A percentile compares a stretch with the other conserved stretches of the same genome.
Conservation (phyloP, 768 basidiomycete species). For the Lentinula sp. region DNA sequence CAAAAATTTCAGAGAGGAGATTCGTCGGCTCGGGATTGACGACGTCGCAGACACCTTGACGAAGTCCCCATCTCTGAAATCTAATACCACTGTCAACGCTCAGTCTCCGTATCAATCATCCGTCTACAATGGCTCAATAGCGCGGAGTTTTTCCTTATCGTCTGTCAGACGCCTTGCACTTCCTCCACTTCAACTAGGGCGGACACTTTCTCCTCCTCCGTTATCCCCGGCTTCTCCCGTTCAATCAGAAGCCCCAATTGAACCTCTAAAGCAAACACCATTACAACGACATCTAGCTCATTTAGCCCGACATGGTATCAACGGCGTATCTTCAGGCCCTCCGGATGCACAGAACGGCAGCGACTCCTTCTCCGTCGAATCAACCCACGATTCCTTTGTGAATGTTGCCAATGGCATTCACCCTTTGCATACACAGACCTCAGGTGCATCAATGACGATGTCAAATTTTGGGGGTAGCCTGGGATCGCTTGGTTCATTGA, state of each 20-base stretch:
- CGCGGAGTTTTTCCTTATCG: constrained; percentile 39
- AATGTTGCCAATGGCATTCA: constrained; percentile 70
- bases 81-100: constrained; percentile 21
- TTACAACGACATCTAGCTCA: constrained; percentile 78
- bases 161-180: constrained; percentile 40
- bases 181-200: constrained; percentile 49
- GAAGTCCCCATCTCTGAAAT: constrained; percentile 30
- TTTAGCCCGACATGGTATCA: constrained; percentile 77
- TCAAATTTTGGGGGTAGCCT: constrained; percentile 61
- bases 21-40: constrained; percentile 60
- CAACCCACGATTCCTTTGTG: constrained; percentile 70
- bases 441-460: constrained; percentile 54
- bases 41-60: constrained; percentile 44
- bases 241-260: constrained; percentile 12
- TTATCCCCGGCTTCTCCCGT: constrained; percentile 32
- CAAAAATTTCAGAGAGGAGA: constrained; percentile 81
- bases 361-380: constrained; percentile 59
- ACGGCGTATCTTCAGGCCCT: constrained; percentile 69
- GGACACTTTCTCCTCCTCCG: constrained; percentile 37
- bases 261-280: constrained; percentile 55
- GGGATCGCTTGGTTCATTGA: constrained; percentile 53
- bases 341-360: constrained; percentile 41
- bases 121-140: constrained; percentile 42
- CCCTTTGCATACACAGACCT: constrained; percentile 33
- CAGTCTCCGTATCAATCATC: constrained; percentile 42